A percentile compares a stretch with the other conserved stretches of the same genome.
These are phyloP conservation scores for Trichoderma gamsii DNA, from an alignment of 495 filamentous ascomycete species.

Conservation along the genomic window DNA sequence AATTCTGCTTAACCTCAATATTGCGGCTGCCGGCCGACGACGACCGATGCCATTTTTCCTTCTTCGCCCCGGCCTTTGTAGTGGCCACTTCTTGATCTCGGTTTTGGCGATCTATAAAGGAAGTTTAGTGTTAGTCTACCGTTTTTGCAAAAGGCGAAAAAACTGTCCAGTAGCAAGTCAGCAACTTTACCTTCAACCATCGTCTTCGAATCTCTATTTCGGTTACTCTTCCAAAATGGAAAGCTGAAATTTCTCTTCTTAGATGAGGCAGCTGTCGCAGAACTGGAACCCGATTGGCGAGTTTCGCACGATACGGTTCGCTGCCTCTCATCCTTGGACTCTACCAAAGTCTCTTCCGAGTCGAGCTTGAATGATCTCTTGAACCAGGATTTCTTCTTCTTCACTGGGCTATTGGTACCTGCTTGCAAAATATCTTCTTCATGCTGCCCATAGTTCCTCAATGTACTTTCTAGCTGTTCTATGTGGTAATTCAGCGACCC, in stretches of 20 bases:
- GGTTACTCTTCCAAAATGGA: slow-evolving; percentile 39
- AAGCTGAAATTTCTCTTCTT: slow-evolving; percentile 47
- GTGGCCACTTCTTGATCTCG: neutral
- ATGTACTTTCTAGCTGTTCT: neutral
- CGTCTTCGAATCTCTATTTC: slow-evolving; percentile 31
- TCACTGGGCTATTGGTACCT: slow-evolving; percentile 12
- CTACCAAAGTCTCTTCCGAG: slow-evolving; percentile 15
- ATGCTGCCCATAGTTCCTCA: neutral
- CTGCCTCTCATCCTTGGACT: slow-evolving; percentile 8
- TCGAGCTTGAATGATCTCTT: slow-evolving; percentile 47
- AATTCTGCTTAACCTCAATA: slow-evolving; percentile 63
- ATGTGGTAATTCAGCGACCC: neutral
- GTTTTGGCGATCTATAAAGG: slow-evolving; percentile 16
- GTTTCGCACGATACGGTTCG: slow-evolving; percentile 6
- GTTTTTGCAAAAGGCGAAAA: slow-evolving; percentile 19
- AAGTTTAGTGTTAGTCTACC: neutral
- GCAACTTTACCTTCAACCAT: slow-evolving; percentile 32
- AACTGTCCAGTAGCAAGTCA: neutral
- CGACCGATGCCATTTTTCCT: slow-evolving; percentile 8
- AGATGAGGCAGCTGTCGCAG: slow-evolving; percentile 11
- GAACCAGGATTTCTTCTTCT: slow-evolving; percentile 63
- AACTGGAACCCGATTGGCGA: slow-evolving; percentile 15
- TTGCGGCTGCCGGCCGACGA: slow-evolving; percentile 30
- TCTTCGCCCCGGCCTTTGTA: slow-evolving; percentile 6
- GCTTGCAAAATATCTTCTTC: neutral